Conservation (phyloP, 768 basidiomycete species). For the Collybia sordida region DNA sequence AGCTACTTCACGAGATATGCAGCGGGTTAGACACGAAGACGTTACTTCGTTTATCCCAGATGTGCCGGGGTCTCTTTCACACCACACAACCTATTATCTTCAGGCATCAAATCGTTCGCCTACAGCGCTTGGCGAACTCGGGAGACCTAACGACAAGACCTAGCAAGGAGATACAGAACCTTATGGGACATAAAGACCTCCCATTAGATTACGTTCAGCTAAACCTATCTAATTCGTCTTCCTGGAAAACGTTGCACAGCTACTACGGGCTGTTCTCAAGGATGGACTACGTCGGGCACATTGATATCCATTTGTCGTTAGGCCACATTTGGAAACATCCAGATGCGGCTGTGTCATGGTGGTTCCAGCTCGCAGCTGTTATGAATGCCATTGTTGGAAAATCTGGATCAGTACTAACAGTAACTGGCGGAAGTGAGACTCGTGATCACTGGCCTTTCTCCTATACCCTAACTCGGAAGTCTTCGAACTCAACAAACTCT, state of each 20-base stretch:
- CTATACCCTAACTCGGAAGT: background rate
- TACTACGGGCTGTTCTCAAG: conserved; percentile 4
- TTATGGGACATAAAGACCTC: background rate
- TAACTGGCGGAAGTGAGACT: background rate
- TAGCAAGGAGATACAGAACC: conserved; percentile 1
- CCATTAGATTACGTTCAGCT: background rate
- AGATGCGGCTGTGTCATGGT: conserved; percentile 1
- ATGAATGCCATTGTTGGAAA: conserved; percentile 10
- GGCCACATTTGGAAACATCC: background rate
- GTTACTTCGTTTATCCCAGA: conserved; percentile 1
- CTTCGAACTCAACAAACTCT: background rate
- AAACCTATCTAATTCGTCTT: background rate
- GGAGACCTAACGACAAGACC: conserved; percentile 3
- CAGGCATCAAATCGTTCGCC: conserved; percentile 3
- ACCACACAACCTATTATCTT: background rate
- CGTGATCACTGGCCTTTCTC: background rate
- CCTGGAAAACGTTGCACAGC: background rate
- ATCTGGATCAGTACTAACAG: conserved; percentile 5
- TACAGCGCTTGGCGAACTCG: conserved; percentile 2
- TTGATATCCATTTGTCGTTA: background rate
- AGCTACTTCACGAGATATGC: conserved; percentile 10
- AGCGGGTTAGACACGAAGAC: conserved; percentile 1
- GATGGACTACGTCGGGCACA: background rate
- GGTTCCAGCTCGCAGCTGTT: conserved; percentile 6
- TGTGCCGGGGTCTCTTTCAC: background rate